phyloP scores from a whole-genome alignment of 2,329 filamentous ascomycete species.

The Pseudocercospora eumusae region DNA sequence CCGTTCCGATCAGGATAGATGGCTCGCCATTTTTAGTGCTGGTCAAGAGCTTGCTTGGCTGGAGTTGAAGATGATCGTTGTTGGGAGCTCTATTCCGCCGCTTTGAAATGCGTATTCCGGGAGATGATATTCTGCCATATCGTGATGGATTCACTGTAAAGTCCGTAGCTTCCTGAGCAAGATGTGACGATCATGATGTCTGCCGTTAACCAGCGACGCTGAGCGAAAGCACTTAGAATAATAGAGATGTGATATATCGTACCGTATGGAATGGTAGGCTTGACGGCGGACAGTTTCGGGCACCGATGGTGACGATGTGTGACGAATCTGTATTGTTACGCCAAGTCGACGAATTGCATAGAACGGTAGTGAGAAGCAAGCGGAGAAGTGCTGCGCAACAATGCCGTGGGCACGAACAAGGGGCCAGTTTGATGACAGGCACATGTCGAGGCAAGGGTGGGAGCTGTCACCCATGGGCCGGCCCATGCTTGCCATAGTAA shows the following conservation, averaged over 20 bases:
- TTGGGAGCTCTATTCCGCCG: constrained; percentile 10
- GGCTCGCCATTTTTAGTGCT: constrained; percentile 16
- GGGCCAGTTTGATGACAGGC: background rate
- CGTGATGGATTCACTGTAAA: constrained; percentile 14
- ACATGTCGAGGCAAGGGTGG: background rate
- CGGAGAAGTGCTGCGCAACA: background rate
- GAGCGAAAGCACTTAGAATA: constrained; percentile 1
- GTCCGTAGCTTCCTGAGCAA: background rate
- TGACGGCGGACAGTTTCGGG: constrained; percentile 1
- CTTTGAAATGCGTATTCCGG: constrained; percentile 13
- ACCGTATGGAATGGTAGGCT: background rate
- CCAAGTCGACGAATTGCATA: background rate
- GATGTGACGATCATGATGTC: background rate
- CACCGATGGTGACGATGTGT: constrained; percentile 1
- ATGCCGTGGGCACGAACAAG: background rate
- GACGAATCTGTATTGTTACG: background rate
- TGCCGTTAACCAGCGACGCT: background rate
- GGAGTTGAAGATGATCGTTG: constrained; percentile 19
- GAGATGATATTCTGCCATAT: constrained; percentile 14
- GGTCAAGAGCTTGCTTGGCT: constrained; percentile 19
- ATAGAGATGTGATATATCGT: background rate
- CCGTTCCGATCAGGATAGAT: constrained; percentile 13
- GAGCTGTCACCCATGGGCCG: background rate
- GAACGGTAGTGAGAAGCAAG: constrained; percentile 1
- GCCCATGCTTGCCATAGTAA: background rate